Evolutionary conservation across 2,329 filamentous ascomycete species (phyloP).

Genomic region (Talaromyces funiculosus): DNA sequence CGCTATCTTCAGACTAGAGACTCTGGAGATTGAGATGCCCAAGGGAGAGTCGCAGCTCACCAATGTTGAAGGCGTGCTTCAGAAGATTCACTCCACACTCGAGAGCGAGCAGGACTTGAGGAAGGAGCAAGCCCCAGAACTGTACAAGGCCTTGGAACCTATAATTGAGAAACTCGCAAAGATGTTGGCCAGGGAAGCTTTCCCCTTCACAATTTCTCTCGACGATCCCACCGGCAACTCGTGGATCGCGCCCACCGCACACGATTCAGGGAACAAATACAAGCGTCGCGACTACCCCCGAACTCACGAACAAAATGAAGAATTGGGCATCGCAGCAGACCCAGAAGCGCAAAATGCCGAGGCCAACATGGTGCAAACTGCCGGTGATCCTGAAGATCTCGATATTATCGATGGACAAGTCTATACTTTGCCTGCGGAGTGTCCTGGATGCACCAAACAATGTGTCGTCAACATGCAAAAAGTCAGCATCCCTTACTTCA

Average conservation of each 20-base stretch:
- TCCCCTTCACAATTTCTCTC: constrained; percentile 82
- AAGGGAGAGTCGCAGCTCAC: constrained; percentile 84
- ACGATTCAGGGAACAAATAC: constrained; percentile 78
- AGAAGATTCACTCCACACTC: constrained; percentile 72
- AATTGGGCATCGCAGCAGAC: constrained; percentile 63
- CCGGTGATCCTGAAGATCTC: constrained; percentile 59
- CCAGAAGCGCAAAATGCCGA: constrained; percentile 31
- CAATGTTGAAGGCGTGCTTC: constrained; percentile 84
- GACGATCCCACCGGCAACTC: constrained; percentile 95
- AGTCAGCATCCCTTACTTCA: constrained; percentile 96
- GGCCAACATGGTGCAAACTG: constrained; percentile 28
- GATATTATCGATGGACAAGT: constrained; percentile 91
- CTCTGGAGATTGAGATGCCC: constrained; percentile 89
- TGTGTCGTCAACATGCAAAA: constrained; percentile 98
- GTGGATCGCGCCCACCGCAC: constrained; percentile 82
- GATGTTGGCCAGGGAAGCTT: constrained; percentile 70
- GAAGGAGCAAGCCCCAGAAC: constrained; percentile 69
- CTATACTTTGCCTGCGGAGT: constrained; percentile 86
- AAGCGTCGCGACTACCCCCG: constrained; percentile 77
- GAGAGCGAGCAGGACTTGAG: constrained; percentile 75
- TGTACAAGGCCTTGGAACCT: constrained; percentile 69
- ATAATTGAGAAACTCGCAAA: constrained; percentile 68
- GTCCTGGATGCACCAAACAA: constrained; percentile 79
- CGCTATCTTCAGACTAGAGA: constrained; percentile 78
- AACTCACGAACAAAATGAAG: constrained; percentile 78